Evolutionary conservation across 2,329 filamentous ascomycete genomes (phyloP).

Genomic region (Alternaria brassicae): DNA sequence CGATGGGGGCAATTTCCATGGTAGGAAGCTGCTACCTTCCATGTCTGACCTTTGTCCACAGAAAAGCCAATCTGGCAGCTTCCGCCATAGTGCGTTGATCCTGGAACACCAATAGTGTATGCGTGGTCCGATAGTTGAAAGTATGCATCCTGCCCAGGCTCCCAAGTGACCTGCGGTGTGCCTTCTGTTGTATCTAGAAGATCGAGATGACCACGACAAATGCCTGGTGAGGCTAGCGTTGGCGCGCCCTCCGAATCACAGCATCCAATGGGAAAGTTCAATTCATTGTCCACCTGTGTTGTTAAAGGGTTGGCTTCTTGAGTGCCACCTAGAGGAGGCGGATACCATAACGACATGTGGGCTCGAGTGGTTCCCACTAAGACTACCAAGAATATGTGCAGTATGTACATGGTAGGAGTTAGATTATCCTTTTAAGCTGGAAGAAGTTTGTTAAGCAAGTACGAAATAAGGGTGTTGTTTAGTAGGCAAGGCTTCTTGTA

Average conservation of each 20-base stretch:
- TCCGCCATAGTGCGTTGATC: slow-evolving; percentile 49
- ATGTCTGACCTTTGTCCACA: slow-evolving; percentile 51
- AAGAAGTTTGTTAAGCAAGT: no score
- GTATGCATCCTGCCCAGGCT: slow-evolving; percentile 48
- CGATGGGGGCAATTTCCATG: slow-evolving; percentile 56
- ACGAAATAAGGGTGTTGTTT: neutral
- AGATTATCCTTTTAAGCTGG: no score
- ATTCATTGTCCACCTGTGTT: slow-evolving; percentile 20
- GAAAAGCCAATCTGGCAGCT: slow-evolving; percentile 55
- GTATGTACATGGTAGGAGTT: neutral
- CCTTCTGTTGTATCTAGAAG: slow-evolving; percentile 52
- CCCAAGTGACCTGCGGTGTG: slow-evolving; percentile 48
- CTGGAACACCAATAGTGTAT: slow-evolving; percentile 20
- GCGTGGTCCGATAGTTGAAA: slow-evolving; percentile 34
- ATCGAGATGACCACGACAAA: slow-evolving; percentile 52
- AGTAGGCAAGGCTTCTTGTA: neutral
- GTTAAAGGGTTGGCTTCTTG: slow-evolving; percentile 49
- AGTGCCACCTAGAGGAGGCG: slow-evolving; percentile 50
- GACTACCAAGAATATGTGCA: neutral
- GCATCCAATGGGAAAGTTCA: slow-evolving; percentile 54
- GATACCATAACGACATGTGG: slow-evolving; percentile 52
- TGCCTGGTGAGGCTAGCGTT: slow-evolving; percentile 31
- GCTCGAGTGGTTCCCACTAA: slow-evolving; percentile 10
- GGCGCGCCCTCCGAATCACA: slow-evolving; percentile 40
- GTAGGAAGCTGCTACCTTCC: slow-evolving; percentile 53